These are phyloP conservation scores for Heliamphora pulchella DNA, from an alignment of 179 eudicot species.

Conservation along the genomic window DNA sequence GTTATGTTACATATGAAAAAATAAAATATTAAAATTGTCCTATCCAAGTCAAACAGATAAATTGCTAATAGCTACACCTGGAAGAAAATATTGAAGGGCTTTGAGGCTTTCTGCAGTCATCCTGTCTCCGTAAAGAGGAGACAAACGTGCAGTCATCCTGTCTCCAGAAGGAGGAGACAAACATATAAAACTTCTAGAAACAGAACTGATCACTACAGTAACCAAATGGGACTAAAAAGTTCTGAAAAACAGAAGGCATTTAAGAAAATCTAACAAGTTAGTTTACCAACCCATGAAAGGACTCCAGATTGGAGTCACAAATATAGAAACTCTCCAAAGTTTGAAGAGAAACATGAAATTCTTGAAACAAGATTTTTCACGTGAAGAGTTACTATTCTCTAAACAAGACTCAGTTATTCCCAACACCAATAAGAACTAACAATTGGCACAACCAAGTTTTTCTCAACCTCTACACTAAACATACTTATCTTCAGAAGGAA, in stretches of 20 bases:
- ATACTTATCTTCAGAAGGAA: background rate
- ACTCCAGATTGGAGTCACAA: background rate
- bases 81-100: background rate
- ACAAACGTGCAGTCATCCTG: background rate
- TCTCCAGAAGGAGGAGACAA: background rate
- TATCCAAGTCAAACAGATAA: background rate
- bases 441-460: background rate
- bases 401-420: background rate
- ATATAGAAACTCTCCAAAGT: background rate
- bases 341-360: background rate
- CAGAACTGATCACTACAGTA: background rate
- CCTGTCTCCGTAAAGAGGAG: background rate
- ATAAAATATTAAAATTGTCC: background rate
- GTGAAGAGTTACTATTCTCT: background rate
- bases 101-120: background rate
- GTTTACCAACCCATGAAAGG: background rate
- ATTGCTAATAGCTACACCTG: background rate
- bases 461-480: background rate
- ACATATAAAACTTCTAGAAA: background rate
- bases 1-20: background rate
- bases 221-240: background rate
- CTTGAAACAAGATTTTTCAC: background rate
- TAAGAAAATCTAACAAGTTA: background rate
- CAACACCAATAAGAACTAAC: background rate
- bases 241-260: background rate